These are phyloP conservation scores for Tilletia indica DNA, from an alignment of 1,284 basidiomycete genomes.

Conservation along the genomic window DNA sequence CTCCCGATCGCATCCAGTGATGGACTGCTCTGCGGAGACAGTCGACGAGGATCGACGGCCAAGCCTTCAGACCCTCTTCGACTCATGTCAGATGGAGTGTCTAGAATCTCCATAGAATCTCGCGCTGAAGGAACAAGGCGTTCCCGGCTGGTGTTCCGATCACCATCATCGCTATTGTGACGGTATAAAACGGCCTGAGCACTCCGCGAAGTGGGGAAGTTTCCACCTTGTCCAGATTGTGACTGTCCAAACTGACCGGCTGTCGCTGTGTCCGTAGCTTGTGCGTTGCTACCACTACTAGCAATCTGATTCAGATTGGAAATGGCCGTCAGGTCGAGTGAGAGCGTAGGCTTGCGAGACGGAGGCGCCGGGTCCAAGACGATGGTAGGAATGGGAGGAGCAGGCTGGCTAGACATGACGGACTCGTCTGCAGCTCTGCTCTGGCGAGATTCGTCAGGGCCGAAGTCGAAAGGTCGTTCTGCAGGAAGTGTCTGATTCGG, in stretches of 20 bases:
- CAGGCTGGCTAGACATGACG: not conserved
- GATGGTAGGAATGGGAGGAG: constrained; percentile 8
- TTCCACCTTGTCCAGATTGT: not conserved
- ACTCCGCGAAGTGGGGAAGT: not conserved
- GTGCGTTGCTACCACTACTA: not conserved
- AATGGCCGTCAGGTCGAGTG: not conserved
- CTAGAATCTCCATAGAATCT: not conserved
- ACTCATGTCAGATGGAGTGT: not conserved
- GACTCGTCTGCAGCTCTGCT: not conserved
- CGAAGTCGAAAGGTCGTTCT: not conserved
- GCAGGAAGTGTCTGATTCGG: not conserved
- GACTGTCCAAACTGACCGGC: too few relatives aligned
- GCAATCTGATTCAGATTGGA: not conserved
- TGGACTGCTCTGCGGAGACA: constrained; percentile 14
- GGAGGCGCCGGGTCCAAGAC: constrained; percentile 14
- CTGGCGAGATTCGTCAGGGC: not conserved
- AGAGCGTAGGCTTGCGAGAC: constrained; percentile 9
- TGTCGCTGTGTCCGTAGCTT: not conserved
- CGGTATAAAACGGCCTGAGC: constrained; percentile 17
- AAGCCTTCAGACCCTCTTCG: not conserved
- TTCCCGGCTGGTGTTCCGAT: not conserved
- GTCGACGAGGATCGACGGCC: not conserved
- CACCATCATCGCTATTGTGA: constrained; percentile 18
- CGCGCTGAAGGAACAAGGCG: not conserved
- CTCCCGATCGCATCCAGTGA: constrained; percentile 30